These are phyloP conservation scores for Posidonia australis DNA, from an alignment of 106 monocot genomes.

Conservation along the genomic window DNA sequence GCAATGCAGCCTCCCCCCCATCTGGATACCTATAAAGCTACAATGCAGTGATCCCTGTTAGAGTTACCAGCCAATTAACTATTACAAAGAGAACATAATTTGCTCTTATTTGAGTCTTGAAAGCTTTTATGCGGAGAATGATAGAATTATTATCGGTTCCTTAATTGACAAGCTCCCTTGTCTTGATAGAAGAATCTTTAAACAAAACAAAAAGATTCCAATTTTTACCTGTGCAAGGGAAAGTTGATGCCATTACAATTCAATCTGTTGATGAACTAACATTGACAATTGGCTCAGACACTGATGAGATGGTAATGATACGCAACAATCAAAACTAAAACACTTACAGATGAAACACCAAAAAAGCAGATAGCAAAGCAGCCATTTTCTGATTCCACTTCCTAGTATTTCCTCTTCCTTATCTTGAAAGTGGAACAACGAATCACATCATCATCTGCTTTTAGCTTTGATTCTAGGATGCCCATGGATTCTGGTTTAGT, in stretches of 20 bases:
- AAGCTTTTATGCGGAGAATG: no score
- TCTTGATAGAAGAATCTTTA: no score
- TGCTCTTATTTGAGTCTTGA: no score
- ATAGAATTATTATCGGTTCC: no score
- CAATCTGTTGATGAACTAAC: no score
- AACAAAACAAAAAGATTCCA: no score
- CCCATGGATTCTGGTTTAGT: constrained; percentile 73
- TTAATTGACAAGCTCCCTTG: no score
- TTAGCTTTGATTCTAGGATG: constrained; percentile 44
- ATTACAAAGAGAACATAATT: neutral
- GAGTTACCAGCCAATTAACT: neutral
- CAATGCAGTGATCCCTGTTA: neutral
- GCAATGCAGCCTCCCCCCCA: constrained; percentile 1
- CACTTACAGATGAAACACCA: neutral
- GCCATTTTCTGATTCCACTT: neutral
- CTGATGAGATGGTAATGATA: neutral
- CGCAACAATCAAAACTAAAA: neutral
- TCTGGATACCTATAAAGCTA: neutral
- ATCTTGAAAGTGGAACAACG: constrained; percentile 65
- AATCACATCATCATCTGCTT: constrained; percentile 64
- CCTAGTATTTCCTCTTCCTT: constrained; percentile 51
- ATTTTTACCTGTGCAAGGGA: no score
- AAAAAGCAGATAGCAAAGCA: neutral
- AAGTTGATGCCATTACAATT: no score
- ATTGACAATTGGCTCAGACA: no score